These are phyloP conservation scores for Euphorbia neoarborescens DNA, from an alignment of 441 rosid species.

Conservation along the genomic window DNA sequence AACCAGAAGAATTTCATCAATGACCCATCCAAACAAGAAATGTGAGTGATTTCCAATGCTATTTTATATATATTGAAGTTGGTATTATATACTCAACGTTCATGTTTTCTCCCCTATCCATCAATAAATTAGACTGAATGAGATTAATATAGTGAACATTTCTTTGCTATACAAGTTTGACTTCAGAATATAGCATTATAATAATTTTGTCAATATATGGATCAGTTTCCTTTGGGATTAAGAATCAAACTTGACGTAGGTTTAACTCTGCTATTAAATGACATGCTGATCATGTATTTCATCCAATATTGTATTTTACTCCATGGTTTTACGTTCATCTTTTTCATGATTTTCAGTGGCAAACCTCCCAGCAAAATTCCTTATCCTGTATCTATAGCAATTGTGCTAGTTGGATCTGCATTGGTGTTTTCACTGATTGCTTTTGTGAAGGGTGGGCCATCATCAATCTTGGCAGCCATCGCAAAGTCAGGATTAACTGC, in stretches of 20 bases:
- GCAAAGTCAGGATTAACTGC: conserved; percentile 94
- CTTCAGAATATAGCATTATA: neutral
- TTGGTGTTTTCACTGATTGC: conserved; percentile 58
- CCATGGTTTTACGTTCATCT: conserved; percentile 11
- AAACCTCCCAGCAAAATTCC: conserved; percentile 55
- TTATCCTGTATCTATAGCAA: conserved; percentile 61
- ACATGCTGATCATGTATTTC: neutral
- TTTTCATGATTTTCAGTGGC: conserved; percentile 47
- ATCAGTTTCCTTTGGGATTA: neutral
- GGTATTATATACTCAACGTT: neutral
- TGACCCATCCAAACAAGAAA: conserved; percentile 33
- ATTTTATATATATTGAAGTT: conserved; percentile 5
- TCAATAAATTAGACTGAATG: neutral
- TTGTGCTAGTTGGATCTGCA: conserved; percentile 65
- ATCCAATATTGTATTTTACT: neutral
- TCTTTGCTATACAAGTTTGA: neutral
- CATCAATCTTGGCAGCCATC: conserved; percentile 64
- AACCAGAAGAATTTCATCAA: conserved; percentile 29
- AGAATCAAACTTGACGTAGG: conserved; percentile 3
- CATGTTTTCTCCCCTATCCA: neutral
- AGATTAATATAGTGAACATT: neutral
- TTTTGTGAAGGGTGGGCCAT: conserved; percentile 66
- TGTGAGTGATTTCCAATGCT: conserved; percentile 33
- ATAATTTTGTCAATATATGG: neutral
- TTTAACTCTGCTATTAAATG: neutral